These are phyloP conservation scores for Elaeagnus macrophylla DNA, from an alignment of 306 rosid genomes.

Conservation along the genomic window DNA sequence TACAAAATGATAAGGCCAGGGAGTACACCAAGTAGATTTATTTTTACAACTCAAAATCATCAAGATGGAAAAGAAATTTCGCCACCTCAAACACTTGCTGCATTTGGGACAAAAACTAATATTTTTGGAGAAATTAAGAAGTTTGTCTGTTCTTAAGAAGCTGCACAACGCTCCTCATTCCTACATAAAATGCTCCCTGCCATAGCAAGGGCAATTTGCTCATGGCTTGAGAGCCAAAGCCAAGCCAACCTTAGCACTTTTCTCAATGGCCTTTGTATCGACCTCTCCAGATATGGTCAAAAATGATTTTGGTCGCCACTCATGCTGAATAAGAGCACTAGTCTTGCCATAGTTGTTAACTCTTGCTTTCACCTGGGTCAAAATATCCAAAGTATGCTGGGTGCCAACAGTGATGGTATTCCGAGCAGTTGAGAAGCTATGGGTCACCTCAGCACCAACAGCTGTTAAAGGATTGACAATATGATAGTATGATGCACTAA, in stretches of 20 bases:
- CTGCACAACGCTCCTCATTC: constrained; percentile 31
- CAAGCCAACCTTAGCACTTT: constrained; percentile 80
- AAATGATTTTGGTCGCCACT: constrained; percentile 92
- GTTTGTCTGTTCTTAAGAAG: constrained; percentile 19
- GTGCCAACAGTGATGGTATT: constrained; percentile 69
- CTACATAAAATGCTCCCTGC: constrained; percentile 29
- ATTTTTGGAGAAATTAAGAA: constrained; percentile 11
- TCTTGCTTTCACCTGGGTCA: constrained; percentile 62
- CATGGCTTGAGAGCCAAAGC: constrained; percentile 83
- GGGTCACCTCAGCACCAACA: constrained; percentile 75
- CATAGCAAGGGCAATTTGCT: constrained; percentile 18
- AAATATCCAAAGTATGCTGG: constrained; percentile 68
- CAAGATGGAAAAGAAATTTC: not conserved
- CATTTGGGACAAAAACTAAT: not conserved
- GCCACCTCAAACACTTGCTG: constrained; percentile 3
- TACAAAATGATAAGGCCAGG: too few species aligned
- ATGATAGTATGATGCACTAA: constrained; percentile 80
- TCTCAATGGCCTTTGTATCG: constrained; percentile 76
- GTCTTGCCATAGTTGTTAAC: constrained; percentile 66
- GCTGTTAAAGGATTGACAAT: constrained; percentile 50
- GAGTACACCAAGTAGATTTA: constrained; percentile 20
- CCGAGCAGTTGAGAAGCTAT: constrained; percentile 55
- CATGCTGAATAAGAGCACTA: constrained; percentile 79
- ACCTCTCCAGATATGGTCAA: constrained; percentile 91
- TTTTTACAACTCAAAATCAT: constrained; percentile 29